These are phyloP conservation scores for Oidium heveae DNA, from an alignment of 2,329 filamentous ascomycete genomes.

Conservation along the genomic window DNA sequence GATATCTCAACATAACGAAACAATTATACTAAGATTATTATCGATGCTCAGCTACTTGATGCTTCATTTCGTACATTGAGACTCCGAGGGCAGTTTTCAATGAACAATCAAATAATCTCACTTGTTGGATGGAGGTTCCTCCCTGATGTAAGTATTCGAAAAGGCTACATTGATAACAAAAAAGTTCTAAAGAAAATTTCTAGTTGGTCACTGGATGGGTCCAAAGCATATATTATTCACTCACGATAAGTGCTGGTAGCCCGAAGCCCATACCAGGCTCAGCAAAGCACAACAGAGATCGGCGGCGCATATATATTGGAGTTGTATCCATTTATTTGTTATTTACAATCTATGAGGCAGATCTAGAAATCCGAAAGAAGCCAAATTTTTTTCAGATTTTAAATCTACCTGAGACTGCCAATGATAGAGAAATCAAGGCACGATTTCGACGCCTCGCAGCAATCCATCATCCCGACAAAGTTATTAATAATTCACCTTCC, in stretches of 20 bases:
- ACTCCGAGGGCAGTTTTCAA: too few relatives aligned
- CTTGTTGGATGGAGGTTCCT: slow-evolving; percentile 35
- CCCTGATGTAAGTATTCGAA: slow-evolving; percentile 23
- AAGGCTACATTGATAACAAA: background rate
- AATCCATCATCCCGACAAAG: slow-evolving; percentile 66
- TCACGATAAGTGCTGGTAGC: slow-evolving; percentile 75
- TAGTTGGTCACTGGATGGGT: slow-evolving; percentile 58
- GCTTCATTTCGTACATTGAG: too few relatives aligned
- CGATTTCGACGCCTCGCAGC: slow-evolving; percentile 56
- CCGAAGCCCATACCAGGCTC: slow-evolving; percentile 47
- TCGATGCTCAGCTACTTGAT: too few relatives aligned
- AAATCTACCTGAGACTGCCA: slow-evolving; percentile 39
- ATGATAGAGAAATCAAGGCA: slow-evolving; percentile 56
- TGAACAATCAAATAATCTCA: slow-evolving; percentile 19
- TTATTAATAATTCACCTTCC: slow-evolving; percentile 8
- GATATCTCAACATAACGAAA: too few relatives aligned
- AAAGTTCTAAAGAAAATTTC: slow-evolving; percentile 4
- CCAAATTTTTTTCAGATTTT: slow-evolving; percentile 64
- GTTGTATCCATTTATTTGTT: slow-evolving; percentile 65
- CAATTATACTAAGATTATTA: too few relatives aligned
- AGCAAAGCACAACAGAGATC: slow-evolving; percentile 45
- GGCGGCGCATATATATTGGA: slow-evolving; percentile 57
- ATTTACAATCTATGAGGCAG: slow-evolving; percentile 83
- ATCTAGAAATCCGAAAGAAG: slow-evolving; percentile 46
- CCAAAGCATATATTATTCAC: slow-evolving; percentile 62